Base-by-base conservation (phyloP, 768 basidiomycete species). In the Xanthoconium purpureum region DNA sequence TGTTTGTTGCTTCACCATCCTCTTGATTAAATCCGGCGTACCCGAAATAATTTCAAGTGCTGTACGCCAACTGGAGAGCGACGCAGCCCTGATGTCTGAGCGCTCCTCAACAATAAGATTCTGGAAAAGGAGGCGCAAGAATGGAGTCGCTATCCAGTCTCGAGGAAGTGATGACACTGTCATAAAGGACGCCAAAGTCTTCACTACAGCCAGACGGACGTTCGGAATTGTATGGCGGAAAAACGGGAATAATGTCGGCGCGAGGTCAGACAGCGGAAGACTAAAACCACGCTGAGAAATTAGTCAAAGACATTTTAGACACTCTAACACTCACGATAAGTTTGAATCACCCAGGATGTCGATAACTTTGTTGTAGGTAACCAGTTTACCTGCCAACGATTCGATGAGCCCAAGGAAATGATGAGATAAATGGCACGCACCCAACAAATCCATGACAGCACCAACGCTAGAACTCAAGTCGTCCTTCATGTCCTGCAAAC, bases 401-500 rank as follows among this genome's bases (percentile, higher is more conserved):
- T 49, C 50, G 40, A 58, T 52, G 30, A 51, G 29, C 33, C 11
- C 36, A 38, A 54, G 47, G 35, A 54, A 29, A 54, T 20, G 32
- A 33, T 20, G 30, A 17, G 49, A 35, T 7, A 10, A 62, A 40
- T 63, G 75, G 56, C 29, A 50, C 67, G 20, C 60, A 94, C 94
- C 91, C n/a, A 99, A 76, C 2, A 99, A 78, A 68, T 97, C 94
- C 97, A 99, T 98, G 28, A 98, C 94, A 11, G 91, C 88, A 39
- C 94, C 94, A 38, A 97, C 93, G 56, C 95, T 98, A 50, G 94
- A 98, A 60, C 94, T 93, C 3, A 99, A 74, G 64, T 99, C 97
- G 70, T 99, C 97, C 67, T 94, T 95, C 83, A 96, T 93, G 64
- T 92, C 89, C 28, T 82, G 83, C 37, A 99, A 74, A 65, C 95